Evolutionary conservation across 768 basidiomycete species (phyloP).

Genomic region (Naganishia onofrii): DNA sequence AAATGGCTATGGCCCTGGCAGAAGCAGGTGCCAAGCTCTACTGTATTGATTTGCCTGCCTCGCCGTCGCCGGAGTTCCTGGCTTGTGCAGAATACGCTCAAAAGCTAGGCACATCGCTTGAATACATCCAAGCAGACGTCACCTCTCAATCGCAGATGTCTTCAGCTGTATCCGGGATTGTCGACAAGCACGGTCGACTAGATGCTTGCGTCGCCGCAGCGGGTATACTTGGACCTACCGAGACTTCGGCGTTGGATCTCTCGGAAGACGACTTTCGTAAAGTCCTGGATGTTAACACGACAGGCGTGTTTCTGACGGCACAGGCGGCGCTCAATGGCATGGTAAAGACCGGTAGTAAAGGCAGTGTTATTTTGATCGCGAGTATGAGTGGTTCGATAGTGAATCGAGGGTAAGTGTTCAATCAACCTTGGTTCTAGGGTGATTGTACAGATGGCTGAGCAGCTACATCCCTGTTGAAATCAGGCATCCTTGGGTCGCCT

Average conservation of each 20-base stretch:
- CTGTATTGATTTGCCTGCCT: conserved; percentile 36
- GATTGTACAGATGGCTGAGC: background rate
- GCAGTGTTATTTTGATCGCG: conserved; percentile 62
- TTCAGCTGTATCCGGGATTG: conserved; percentile 62
- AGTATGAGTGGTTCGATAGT: conserved; percentile 69
- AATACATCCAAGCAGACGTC: conserved; percentile 68
- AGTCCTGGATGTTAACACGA: conserved; percentile 66
- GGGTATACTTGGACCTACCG: conserved; percentile 59
- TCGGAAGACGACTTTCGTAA: conserved; percentile 65
- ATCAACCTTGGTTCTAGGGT: background rate
- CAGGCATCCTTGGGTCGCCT: conserved; percentile 36
- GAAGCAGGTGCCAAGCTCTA: conserved; percentile 65
- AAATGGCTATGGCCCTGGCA: conserved; percentile 71
- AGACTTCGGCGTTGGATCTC: conserved; percentile 58
- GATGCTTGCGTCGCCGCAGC: conserved; percentile 77
- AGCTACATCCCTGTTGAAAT: background rate
- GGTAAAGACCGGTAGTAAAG: conserved; percentile 54
- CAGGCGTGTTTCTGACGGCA: conserved; percentile 63
- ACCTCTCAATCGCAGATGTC: conserved; percentile 64
- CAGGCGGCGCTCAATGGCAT: conserved; percentile 65
- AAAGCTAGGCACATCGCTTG: conserved; percentile 55
- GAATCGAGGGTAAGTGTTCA: conserved; percentile 59
- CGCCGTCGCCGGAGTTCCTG: conserved; percentile 33
- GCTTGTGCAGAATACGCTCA: conserved; percentile 55
- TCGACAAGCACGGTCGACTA: conserved; percentile 66